Percentiles rank a stretch among this genome's conserved stretches.
phyloP scores from a whole-genome alignment of 1,284 basidiomycete species.

The Cutaneotrichosporon cavernicola region DNA sequence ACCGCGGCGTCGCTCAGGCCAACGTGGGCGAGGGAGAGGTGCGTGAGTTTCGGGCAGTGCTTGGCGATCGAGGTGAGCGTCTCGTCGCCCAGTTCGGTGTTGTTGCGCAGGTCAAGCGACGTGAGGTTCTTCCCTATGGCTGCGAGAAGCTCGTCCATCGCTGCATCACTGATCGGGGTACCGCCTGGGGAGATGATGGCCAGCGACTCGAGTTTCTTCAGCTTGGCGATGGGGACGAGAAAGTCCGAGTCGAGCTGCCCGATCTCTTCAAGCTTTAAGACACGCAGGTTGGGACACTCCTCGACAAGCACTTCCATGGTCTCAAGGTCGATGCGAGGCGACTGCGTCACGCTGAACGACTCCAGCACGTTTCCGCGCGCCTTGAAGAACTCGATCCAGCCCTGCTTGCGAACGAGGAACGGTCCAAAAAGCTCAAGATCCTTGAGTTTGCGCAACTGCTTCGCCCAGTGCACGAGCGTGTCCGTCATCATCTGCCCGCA shows the following conservation, averaged over 20 bases:
- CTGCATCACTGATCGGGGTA: conserved; percentile 59
- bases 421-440: conserved; percentile 82
- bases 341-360: conserved; percentile 77
- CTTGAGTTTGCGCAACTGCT: conserved; percentile 64
- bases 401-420: conserved; percentile 73
- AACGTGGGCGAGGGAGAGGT: conserved; percentile 63
- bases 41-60: conserved; percentile 59
- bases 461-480: conserved; percentile 66
- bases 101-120: conserved; percentile 66
- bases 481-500: conserved; percentile 80
- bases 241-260: conserved; percentile 69
- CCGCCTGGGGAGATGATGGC: conserved; percentile 48
- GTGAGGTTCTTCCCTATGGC: conserved; percentile 59
- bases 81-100: conserved; percentile 60
- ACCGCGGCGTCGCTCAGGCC: conserved; percentile 70
- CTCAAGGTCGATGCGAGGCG: conserved; percentile 78
- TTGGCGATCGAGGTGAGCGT: conserved; percentile 63
- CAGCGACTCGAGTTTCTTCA: conserved; percentile 41
- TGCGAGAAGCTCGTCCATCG: conserved; percentile 61
- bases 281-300: conserved; percentile 63
- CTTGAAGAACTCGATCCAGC: conserved; percentile 76
- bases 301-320: conserved; percentile 66
- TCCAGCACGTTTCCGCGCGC: conserved; percentile 63
- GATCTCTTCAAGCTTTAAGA: conserved; percentile 76
- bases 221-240: conserved; percentile 58